Conservation (phyloP, 2,329 filamentous ascomycete species). For the Elsinoe perseae region DNA sequence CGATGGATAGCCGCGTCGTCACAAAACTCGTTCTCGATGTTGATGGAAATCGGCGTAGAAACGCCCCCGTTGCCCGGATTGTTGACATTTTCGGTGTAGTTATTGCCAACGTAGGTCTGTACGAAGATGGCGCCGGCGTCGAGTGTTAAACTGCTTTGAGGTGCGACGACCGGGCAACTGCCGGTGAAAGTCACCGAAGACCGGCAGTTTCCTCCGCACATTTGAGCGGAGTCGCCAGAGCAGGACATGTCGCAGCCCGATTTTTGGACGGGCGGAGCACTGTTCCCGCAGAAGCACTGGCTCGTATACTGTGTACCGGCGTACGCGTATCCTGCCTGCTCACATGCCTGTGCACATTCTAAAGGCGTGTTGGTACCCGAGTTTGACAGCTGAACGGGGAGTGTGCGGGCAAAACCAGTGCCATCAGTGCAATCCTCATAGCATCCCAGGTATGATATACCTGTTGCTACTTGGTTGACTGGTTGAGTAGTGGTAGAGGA, state of each 20-base stretch:
- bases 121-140: background rate
- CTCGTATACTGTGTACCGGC: background rate
- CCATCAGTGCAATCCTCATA: background rate
- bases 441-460: constrained; percentile 5
- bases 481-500: background rate
- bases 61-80: background rate
- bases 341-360: background rate
- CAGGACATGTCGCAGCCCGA: background rate
- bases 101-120: background rate
- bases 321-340: background rate
- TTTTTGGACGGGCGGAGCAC: background rate
- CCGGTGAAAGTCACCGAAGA: background rate
- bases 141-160: background rate
- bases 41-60: background rate
- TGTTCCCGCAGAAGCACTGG: background rate
- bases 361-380: constrained; percentile 5
- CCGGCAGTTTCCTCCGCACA: background rate
- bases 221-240: background rate
- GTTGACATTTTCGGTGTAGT: constrained; percentile 1
- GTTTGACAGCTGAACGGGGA: background rate
- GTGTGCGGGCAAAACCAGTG: background rate
- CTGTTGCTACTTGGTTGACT: background rate
- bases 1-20: constrained; percentile 3
- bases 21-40: constrained; percentile 3
- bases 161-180: background rate